Conservation (phyloP, 2,329 filamentous ascomycete genomes). For the Aotearoamyces nothofagi region DNA sequence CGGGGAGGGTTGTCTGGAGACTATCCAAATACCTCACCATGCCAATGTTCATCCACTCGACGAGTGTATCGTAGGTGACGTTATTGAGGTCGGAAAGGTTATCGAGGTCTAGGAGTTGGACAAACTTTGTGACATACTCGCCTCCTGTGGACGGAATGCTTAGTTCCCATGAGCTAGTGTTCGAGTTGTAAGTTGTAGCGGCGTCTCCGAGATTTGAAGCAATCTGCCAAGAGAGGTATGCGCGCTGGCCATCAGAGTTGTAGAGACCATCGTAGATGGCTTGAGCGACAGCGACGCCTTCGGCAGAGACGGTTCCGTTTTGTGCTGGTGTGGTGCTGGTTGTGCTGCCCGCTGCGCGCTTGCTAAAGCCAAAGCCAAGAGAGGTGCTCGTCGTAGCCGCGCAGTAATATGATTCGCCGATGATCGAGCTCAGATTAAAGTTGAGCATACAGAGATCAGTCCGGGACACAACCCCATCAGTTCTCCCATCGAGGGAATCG, state of each 20-base stretch:
- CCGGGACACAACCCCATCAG: constrained; percentile 15
- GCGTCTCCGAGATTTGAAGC: constrained; percentile 20
- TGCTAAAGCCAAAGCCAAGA: constrained; percentile 3
- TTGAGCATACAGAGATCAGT: constrained; percentile 28
- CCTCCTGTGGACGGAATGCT: constrained; percentile 19
- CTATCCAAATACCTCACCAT: constrained; percentile 31
- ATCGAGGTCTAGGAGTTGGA: constrained; percentile 23
- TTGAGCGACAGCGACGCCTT: constrained; percentile 20
- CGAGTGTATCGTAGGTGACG: constrained; percentile 39
- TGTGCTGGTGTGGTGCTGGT: constrained; percentile 2
- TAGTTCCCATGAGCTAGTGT: constrained; percentile 19
- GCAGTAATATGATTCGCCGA: constrained; percentile 28
- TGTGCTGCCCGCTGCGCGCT: constrained; percentile 1
- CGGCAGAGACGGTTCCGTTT: constrained; percentile 15
- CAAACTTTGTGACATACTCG: constrained; percentile 24
- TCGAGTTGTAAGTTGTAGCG: constrained; percentile 18
- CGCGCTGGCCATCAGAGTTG: constrained; percentile 20
- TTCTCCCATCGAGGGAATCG: constrained; percentile 4
- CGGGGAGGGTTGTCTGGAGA: constrained; percentile 36
- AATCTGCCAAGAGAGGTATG: constrained; percentile 22
- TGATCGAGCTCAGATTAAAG: constrained; percentile 27
- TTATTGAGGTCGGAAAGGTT: constrained; percentile 27
- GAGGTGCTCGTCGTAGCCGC: constrained; percentile 14
- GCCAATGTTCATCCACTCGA: constrained; percentile 35
- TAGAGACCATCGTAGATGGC: constrained; percentile 21